Conservation (phyloP, 345 rosid species). For the Mangifera indica region DNA sequence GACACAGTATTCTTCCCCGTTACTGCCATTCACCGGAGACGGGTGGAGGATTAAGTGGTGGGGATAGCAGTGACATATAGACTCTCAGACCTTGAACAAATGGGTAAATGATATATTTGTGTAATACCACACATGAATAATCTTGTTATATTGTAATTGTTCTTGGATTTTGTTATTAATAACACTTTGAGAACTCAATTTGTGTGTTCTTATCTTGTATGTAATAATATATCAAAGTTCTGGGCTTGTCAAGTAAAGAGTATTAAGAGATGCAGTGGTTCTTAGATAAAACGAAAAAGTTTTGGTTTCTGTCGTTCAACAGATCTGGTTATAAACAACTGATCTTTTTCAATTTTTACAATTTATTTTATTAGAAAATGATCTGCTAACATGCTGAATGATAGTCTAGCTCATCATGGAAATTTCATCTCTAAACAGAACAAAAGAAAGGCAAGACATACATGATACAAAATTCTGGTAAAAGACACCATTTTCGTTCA, state of each 20-base stretch:
- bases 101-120: neutral
- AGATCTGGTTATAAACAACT: too few relatives aligned
- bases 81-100: neutral
- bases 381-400: neutral
- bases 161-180: too few relatives aligned
- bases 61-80: neutral
- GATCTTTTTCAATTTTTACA: neutral
- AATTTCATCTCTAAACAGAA: neutral
- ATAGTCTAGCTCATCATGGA: neutral
- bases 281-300: too few relatives aligned
- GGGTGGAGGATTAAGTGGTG: neutral
- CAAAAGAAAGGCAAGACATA: neutral
- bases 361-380: neutral
- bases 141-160: too few relatives aligned
- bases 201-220: too few relatives aligned
- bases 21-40: neutral
- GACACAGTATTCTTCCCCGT: neutral
- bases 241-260: too few relatives aligned
- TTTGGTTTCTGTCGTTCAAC: too few relatives aligned
- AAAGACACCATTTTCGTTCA: constrained; percentile 7
- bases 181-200: too few relatives aligned
- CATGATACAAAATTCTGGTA: constrained; percentile 13
- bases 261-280: too few relatives aligned
- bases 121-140: neutral
- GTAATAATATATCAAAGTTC: too few relatives aligned